phyloP scores from a whole-genome alignment of 768 basidiomycete genomes.

The Leccinellum rugosiceps region DNA sequence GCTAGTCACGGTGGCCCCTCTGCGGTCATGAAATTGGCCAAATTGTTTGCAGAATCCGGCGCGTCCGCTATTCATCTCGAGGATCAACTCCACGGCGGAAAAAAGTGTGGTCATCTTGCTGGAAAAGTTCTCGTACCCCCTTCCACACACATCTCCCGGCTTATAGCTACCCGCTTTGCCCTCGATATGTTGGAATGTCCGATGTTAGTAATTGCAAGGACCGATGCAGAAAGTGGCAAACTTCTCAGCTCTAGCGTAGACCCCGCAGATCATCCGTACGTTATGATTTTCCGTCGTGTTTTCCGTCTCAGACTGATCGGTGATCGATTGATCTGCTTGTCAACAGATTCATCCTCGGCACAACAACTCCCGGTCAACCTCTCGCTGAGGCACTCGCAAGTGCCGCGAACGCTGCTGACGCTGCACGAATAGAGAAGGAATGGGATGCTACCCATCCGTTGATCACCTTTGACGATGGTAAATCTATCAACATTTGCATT shows the following conservation, averaged over 20 bases:
- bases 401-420: constrained; percentile 62
- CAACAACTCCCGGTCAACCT: constrained; percentile 44
- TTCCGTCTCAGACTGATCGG: constrained; percentile 3
- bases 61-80: constrained; percentile 90
- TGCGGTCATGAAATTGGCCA: constrained; percentile 90
- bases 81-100: constrained; percentile 92
- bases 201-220: constrained; percentile 87
- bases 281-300: constrained; percentile 24
- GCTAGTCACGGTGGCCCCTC: constrained; percentile 87
- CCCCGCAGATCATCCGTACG: constrained; percentile 62
- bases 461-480: constrained; percentile 84
- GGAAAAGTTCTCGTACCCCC: constrained; percentile 93
- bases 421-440: constrained; percentile 69
- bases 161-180: constrained; percentile 85
- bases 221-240: constrained; percentile 85
- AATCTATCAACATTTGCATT: constrained; percentile 46
- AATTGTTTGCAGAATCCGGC: constrained; percentile 93
- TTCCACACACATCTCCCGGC: constrained; percentile 80
- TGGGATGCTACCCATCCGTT: constrained; percentile 71
- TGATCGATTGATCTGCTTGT: constrained; percentile 2
- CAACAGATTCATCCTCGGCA: constrained; percentile 63
- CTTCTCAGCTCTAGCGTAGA: constrained; percentile 85
- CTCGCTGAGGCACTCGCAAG: constrained; percentile 69
- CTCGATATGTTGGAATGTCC: constrained; percentile 86
- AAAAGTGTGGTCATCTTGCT: constrained; percentile 91